Conservation (phyloP, 495 filamentous ascomycete genomes). For the Penicillium desertorum region DNA sequence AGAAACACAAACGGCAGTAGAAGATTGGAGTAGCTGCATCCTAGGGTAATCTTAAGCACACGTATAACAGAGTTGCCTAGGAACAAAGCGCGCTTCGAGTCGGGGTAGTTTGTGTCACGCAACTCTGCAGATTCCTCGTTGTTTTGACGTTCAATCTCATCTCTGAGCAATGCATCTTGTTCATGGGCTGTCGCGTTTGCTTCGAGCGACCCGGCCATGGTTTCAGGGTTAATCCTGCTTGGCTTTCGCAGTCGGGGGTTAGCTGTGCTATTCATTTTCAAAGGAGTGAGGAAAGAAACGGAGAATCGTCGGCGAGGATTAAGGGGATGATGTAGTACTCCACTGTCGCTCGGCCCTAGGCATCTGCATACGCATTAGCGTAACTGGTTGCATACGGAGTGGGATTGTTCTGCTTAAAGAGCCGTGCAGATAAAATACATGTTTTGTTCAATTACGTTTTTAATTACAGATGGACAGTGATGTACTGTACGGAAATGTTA, state of each 20-base stretch:
- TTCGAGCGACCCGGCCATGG: neutral
- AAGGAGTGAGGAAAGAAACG: neutral
- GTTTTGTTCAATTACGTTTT: neutral
- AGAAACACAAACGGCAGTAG: constrained; percentile 25
- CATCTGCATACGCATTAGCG: neutral
- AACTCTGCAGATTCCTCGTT: neutral
- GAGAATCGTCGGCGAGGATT: neutral
- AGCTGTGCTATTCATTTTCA: constrained; percentile 3
- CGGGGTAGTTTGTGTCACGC: neutral
- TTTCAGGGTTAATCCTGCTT: neutral
- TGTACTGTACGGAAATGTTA: constrained; percentile 1
- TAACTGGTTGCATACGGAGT: neutral
- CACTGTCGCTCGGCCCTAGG: neutral
- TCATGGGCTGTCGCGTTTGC: neutral
- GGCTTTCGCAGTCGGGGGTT: constrained; percentile 10
- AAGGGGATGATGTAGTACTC: constrained; percentile 6
- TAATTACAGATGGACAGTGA: neutral
- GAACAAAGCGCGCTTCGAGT: neutral
- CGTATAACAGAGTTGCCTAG: neutral
- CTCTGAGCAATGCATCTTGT: constrained; percentile 5
- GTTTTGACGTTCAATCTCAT: neutral
- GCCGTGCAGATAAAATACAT: constrained; percentile 6
- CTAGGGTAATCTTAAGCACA: constrained; percentile 7
- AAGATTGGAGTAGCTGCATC: constrained; percentile 17
- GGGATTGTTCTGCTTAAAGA: neutral